Conservation (phyloP, 805 yeast species). For the Candida saitoana region DNA sequence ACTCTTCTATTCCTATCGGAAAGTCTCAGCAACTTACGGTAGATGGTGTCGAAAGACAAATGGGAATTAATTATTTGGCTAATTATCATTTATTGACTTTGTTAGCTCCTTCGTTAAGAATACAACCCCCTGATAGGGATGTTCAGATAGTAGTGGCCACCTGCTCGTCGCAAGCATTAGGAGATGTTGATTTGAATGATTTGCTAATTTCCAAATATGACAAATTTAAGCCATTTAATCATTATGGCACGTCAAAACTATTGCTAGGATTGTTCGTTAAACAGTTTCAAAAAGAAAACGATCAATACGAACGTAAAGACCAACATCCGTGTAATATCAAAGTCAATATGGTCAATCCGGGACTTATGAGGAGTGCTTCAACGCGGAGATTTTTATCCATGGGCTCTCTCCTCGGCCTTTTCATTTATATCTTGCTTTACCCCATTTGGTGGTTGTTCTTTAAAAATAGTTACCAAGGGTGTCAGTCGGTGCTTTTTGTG, state of each 20-base stretch:
- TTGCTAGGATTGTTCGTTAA: slow-evolving; percentile 70
- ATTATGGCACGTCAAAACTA: slow-evolving; percentile 79
- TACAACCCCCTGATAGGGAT: slow-evolving; percentile 93
- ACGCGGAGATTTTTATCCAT: slow-evolving; percentile 72
- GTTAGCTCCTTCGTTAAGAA: slow-evolving; percentile 75
- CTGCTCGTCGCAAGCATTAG: slow-evolving; percentile 76
- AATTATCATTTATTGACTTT: slow-evolving; percentile 79
- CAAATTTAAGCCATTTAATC: slow-evolving; percentile 59
- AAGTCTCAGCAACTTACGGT: slow-evolving; percentile 56
- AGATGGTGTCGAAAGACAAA: slow-evolving; percentile 86
- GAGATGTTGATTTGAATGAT: slow-evolving; percentile 58
- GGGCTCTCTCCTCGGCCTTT: slow-evolving; percentile 63
- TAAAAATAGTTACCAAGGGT: slow-evolving; percentile 73
- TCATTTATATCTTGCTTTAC: slow-evolving; percentile 60
- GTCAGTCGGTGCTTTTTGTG: slow-evolving; percentile 70
- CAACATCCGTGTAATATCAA: slow-evolving; percentile 66
- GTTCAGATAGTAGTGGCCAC: slow-evolving; percentile 77
- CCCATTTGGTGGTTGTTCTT: slow-evolving; percentile 83
- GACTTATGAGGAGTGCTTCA: slow-evolving; percentile 83
- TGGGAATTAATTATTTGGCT: slow-evolving; percentile 76
- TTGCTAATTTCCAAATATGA: slow-evolving; percentile 66
- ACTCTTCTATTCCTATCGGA: slow-evolving; percentile 70
- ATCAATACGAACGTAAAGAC: slow-evolving; percentile 61
- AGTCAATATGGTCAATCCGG: slow-evolving; percentile 82
- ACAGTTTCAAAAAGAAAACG: slow-evolving; percentile 68